Conservation (phyloP, 106 monocot genomes). For the Xerophyta viscosa region DNA sequence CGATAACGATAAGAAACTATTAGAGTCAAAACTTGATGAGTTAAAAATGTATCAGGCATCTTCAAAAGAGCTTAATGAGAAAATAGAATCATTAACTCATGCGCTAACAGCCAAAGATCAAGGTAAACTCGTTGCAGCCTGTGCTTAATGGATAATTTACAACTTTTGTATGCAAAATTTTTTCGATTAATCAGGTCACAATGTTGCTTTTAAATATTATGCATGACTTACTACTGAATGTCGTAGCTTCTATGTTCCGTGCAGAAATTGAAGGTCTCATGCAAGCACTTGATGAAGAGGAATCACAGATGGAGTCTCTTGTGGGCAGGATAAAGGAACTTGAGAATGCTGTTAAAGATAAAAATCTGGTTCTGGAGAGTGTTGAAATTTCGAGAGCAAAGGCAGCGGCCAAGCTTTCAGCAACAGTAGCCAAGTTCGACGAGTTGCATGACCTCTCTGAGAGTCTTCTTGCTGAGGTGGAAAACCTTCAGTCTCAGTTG, state of each 20-base stretch:
- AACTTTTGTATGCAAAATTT: too few species aligned
- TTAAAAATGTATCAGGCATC: constrained; percentile 41
- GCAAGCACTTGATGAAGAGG: constrained; percentile 97
- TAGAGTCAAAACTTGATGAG: constrained; percentile 38
- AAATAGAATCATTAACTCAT: constrained; percentile 48
- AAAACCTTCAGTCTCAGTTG: constrained; percentile 79
- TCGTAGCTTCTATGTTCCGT: neutral
- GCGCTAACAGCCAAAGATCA: constrained; percentile 70
- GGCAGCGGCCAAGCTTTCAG: constrained; percentile 68
- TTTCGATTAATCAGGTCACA: too few species aligned
- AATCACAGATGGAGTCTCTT: constrained; percentile 64
- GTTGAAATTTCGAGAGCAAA: constrained; percentile 69
- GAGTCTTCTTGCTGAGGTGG: constrained; percentile 75
- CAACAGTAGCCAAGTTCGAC: constrained; percentile 84
- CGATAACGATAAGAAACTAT: constrained; percentile 31
- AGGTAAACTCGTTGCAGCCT: constrained; percentile 34
- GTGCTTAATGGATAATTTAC: too few species aligned
- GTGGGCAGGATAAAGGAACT: constrained; percentile 47
- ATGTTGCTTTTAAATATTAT: too few species aligned
- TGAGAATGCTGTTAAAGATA: constrained; percentile 44
- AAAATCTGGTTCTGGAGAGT: constrained; percentile 34
- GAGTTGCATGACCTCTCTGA: constrained; percentile 90
- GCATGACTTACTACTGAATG: too few species aligned
- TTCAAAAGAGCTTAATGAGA: constrained; percentile 36
- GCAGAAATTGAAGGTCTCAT: constrained; percentile 91